These are phyloP conservation scores for Papilionanthe hybrid DNA, from an alignment of 116 monocot genomes.

Conservation along the genomic window DNA sequence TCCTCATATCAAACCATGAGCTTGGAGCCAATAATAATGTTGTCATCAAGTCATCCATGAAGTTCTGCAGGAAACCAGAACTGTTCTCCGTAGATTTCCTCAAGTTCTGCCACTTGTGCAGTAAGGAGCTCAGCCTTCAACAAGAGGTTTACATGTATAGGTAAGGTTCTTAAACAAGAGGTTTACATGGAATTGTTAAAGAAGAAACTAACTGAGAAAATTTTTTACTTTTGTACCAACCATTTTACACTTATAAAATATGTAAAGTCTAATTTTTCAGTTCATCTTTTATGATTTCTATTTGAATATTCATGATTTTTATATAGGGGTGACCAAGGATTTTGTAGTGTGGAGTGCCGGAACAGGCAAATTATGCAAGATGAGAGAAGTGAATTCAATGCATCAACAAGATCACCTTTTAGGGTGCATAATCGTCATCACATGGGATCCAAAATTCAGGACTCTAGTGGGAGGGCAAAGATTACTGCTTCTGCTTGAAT, in stretches of 20 bases:
- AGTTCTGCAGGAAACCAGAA: neutral
- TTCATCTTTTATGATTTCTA: too few species aligned
- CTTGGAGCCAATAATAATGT: neutral
- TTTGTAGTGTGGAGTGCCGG: constrained; percentile 50
- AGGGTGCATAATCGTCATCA: neutral
- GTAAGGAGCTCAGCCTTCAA: neutral
- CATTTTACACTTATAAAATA: neutral
- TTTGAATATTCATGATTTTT: neutral
- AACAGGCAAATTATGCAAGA: constrained; percentile 18
- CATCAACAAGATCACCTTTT: neutral
- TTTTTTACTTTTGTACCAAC: too few species aligned
- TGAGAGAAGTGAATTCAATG: constrained; percentile 16
- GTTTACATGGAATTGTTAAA: too few species aligned
- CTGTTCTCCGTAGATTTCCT: constrained; percentile 7
- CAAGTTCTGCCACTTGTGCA: constrained; percentile 21
- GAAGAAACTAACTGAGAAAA: too few species aligned
- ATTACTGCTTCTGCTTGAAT: constrained; percentile 4
- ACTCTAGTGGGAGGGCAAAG: constrained; percentile 8
- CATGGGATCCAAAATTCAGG: constrained; percentile 7
- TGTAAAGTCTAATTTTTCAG: neutral
- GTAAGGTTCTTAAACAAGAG: too few species aligned
- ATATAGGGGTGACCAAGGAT: constrained; percentile 55
- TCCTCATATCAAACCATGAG: neutral
- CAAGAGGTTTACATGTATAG: constrained; percentile 6
- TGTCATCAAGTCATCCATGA: constrained; percentile 13